Evolutionary conservation across 306 rosid species (phyloP).

Genomic region (Dalbergia oliveri): DNA sequence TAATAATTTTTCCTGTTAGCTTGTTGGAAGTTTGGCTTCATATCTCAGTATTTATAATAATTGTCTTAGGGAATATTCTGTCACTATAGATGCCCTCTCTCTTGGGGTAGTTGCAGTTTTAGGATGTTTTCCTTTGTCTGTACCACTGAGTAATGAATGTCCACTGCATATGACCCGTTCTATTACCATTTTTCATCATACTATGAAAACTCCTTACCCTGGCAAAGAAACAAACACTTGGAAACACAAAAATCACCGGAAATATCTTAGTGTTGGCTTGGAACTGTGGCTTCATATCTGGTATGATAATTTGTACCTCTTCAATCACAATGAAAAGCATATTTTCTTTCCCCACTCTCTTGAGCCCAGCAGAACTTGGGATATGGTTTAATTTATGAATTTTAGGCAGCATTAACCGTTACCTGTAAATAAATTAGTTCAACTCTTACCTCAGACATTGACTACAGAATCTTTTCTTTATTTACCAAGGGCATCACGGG

Average conservation of each 20-base stretch:
- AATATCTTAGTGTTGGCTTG: constrained; percentile 32
- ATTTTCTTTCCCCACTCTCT: background rate
- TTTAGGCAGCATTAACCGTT: background rate
- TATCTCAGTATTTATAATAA: background rate
- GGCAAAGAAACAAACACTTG: background rate
- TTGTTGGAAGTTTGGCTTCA: background rate
- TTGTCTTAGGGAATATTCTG: background rate
- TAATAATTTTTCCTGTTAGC: background rate
- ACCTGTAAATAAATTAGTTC: background rate
- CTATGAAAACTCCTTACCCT: background rate
- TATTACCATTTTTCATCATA: background rate
- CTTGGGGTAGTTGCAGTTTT: background rate
- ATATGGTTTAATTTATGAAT: constrained; percentile 17
- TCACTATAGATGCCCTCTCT: background rate
- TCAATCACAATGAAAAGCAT: constrained; percentile 31
- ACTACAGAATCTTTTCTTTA: constrained; percentile 20
- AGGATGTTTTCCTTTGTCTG: background rate
- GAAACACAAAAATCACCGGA: constrained; percentile 9
- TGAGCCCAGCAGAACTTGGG: constrained; percentile 35
- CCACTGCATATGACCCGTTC: background rate
- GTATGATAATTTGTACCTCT: constrained; percentile 13
- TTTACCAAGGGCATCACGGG: background rate
- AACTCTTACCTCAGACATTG: constrained; percentile 4
- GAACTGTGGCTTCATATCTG: constrained; percentile 24
- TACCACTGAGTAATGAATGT: background rate